phyloP scores from a whole-genome alignment of 148 eudicot genomes.

The Diospyros lotus region DNA sequence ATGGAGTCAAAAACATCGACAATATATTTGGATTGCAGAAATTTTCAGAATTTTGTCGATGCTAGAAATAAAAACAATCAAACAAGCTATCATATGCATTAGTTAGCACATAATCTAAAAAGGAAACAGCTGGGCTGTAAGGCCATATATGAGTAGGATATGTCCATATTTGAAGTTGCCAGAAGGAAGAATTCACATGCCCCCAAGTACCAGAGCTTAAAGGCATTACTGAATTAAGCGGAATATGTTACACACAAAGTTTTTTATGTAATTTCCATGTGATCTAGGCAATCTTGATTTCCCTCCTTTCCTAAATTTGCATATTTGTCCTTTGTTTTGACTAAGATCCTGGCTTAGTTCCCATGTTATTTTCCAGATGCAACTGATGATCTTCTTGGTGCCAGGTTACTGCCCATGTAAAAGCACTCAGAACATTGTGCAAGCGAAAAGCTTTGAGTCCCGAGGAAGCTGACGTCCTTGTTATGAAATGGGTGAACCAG shows the following conservation, averaged over 20 bases:
- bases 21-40: background rate
- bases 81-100: background rate
- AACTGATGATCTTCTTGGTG: constrained; percentile 13
- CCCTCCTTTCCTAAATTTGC: background rate
- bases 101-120: background rate
- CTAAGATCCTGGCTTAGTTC: background rate
- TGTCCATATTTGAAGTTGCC: too few species aligned
- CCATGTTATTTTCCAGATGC: background rate
- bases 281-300: background rate
- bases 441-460: constrained; percentile 63
- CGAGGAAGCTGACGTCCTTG: constrained; percentile 71
- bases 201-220: too few species aligned
- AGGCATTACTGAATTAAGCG: background rate
- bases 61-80: background rate
- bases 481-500: constrained; percentile 59
- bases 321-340: background rate
- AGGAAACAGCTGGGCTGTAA: background rate
- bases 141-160: background rate
- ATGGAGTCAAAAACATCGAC: too few species aligned
- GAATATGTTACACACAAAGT: background rate
- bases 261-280: background rate
- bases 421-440: constrained; percentile 87
- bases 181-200: too few species aligned
- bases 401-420: constrained; percentile 96
- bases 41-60: background rate